A percentile compares a stretch with the other conserved stretches of the same genome.
phyloP scores from a whole-genome alignment of 1,284 basidiomycete species.

The Tylopilus orsonianus region DNA sequence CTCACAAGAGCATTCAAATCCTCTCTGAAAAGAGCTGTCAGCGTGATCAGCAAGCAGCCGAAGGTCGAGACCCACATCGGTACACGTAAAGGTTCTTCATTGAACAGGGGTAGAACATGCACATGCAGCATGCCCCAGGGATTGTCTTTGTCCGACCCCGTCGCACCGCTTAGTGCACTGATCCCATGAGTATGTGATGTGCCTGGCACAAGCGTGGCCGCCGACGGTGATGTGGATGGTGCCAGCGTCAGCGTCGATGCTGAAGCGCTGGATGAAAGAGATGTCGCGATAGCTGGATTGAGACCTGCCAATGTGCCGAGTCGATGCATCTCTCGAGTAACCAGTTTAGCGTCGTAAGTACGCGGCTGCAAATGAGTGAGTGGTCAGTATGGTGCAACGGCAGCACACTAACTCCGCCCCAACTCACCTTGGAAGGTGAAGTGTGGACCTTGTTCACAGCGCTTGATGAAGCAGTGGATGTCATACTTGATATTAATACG shows the following conservation, averaged over 20 bases:
- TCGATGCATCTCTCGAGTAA: slow-evolving; percentile 76
- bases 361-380: slow-evolving; percentile 43
- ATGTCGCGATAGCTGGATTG: slow-evolving; percentile 39
- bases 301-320: slow-evolving; percentile 58
- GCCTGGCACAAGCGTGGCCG: slow-evolving; percentile 22
- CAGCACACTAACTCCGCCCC: slow-evolving; percentile 19
- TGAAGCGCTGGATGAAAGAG: slow-evolving; percentile 39
- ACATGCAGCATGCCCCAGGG: slow-evolving; percentile 86
- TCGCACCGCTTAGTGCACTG: slow-evolving; percentile 13
- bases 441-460: slow-evolving; percentile 41
- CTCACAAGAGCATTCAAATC: slow-evolving; percentile 83
- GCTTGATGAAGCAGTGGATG: slow-evolving; percentile 28
- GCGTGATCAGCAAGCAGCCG: neutral
- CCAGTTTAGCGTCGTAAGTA: slow-evolving; percentile 70
- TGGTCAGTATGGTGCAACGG: slow-evolving; percentile 5
- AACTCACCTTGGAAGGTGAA: slow-evolving; percentile 66
- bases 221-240: slow-evolving; percentile 26
- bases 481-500: slow-evolving; percentile 18
- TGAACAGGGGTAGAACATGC: slow-evolving; percentile 87
- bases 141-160: slow-evolving; percentile 42
- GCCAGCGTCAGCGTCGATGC: slow-evolving; percentile 36
- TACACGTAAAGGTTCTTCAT: slow-evolving; percentile 84
- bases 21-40: slow-evolving; percentile 54
- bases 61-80: slow-evolving; percentile 63
- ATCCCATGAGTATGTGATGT: slow-evolving; percentile 27